Conservation (phyloP, 495 filamentous ascomycete genomes). For the Penicillium coffeae region DNA sequence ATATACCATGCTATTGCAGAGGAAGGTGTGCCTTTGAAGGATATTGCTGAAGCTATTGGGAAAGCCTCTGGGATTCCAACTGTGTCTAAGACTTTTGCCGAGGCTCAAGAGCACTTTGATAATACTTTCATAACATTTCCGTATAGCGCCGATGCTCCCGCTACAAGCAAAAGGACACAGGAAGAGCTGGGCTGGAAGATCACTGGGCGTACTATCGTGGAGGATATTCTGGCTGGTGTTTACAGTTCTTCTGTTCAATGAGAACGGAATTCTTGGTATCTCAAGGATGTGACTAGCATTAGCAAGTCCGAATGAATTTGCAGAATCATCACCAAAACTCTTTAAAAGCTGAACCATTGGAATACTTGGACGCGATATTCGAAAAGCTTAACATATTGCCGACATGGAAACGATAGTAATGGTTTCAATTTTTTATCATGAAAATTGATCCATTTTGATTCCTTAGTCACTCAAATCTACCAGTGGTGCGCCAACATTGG, state of each 20-base stretch:
- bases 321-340: no score
- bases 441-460: no score
- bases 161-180: conserved; percentile 39
- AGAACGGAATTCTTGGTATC: neutral
- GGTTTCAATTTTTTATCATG: no score
- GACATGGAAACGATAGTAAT: no score
- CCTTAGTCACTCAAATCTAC: no score
- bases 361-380: no score
- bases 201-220: conserved; percentile 25
- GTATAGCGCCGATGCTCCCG: conserved; percentile 28
- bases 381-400: no score
- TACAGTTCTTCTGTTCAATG: conserved; percentile 7
- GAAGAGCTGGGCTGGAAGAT: conserved; percentile 39
- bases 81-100: conserved; percentile 21
- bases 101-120: conserved; percentile 31
- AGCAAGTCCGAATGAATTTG: no score
- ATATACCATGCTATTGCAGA: conserved; percentile 40
- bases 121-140: conserved; percentile 22
- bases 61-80: conserved; percentile 28
- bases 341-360: no score
- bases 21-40: conserved; percentile 34
- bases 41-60: conserved; percentile 37
- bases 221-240: conserved; percentile 31
- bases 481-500: no score
- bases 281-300: no score